A percentile compares a stretch with the other conserved stretches of the same genome.
Evolutionary conservation across 2,329 filamentous ascomycete genomes (phyloP).

Genomic region (Colletotrichum sp.): DNA sequence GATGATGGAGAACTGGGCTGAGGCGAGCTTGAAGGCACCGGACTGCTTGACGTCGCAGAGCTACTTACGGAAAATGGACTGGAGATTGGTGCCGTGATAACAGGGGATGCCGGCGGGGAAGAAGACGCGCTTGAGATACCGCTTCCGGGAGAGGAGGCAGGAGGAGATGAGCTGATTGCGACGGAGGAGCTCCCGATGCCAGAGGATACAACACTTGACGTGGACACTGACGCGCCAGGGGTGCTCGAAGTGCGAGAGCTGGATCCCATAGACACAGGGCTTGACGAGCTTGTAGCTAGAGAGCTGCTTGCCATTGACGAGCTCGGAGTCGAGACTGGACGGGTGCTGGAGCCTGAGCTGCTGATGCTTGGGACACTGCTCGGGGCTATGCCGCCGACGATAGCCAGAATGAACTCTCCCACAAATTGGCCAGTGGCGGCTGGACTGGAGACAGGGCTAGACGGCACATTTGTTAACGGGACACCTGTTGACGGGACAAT

Average conservation of each 20-base stretch:
- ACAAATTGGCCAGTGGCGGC: not conserved
- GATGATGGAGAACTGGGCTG: not conserved
- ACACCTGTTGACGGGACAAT: not conserved
- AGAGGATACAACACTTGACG: not conserved
- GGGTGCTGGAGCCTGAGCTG: not conserved
- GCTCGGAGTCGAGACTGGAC: not conserved
- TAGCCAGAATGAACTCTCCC: not conserved
- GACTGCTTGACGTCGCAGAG: not conserved
- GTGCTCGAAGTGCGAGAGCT: not conserved
- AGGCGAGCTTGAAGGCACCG: not conserved
- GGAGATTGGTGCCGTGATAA: not conserved
- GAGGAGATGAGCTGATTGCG: not conserved
- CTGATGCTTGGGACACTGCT: not conserved
- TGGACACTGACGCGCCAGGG: not conserved
- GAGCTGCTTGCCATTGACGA: not conserved
- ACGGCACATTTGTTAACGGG: not conserved
- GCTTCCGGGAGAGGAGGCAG: not conserved
- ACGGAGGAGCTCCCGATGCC: not conserved
- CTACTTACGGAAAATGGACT: not conserved
- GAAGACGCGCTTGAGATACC: not conserved
- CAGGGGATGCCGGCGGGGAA: not conserved
- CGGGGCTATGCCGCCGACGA: not conserved
- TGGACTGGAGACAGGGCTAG: not conserved
- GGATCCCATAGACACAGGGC: not conserved
- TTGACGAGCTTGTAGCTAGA: not conserved